phyloP scores from a whole-genome alignment of 2,329 filamentous ascomycete genomes.

The Berkeleyomyces rouxiae region DNA sequence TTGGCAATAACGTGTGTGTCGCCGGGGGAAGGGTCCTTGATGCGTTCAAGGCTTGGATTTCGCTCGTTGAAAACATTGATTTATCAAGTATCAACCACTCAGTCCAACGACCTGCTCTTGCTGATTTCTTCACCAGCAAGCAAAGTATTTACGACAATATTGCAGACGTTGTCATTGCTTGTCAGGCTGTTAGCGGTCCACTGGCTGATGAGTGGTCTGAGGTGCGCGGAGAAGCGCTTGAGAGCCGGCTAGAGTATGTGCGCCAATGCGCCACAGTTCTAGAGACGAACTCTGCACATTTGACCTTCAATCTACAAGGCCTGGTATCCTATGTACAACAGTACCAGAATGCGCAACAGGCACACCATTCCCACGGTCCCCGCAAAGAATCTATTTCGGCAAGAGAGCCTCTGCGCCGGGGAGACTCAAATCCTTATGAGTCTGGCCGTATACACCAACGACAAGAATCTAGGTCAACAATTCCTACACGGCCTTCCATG shows the following conservation, averaged over 20 bases:
- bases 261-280: conserved; percentile 61
- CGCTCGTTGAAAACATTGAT: conserved; percentile 82
- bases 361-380: conserved; percentile 23
- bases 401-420: conserved; percentile 25
- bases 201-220: conserved; percentile 92
- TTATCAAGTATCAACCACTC: conserved; percentile 61
- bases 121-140: conserved; percentile 79
- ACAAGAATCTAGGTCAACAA: conserved; percentile 33
- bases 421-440: conserved; percentile 36
- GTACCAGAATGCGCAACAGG: conserved; percentile 17
- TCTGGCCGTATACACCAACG: conserved; percentile 35
- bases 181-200: conserved; percentile 81
- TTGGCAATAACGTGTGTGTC: conserved; percentile 68
- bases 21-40: conserved; percentile 70
- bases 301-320: conserved; percentile 74
- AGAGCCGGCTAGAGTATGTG: conserved; percentile 70
- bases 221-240: conserved; percentile 73
- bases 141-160: conserved; percentile 88
- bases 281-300: conserved; percentile 72
- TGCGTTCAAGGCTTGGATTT: conserved; percentile 76
- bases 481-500: conserved; percentile 28
- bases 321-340: conserved; percentile 59
- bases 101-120: conserved; percentile 68
- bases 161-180: conserved; percentile 72
- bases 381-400: conserved; percentile 29